phyloP scores from a whole-genome alignment of 176 grass and related monocot species.

The Oropetium thomaeum region DNA sequence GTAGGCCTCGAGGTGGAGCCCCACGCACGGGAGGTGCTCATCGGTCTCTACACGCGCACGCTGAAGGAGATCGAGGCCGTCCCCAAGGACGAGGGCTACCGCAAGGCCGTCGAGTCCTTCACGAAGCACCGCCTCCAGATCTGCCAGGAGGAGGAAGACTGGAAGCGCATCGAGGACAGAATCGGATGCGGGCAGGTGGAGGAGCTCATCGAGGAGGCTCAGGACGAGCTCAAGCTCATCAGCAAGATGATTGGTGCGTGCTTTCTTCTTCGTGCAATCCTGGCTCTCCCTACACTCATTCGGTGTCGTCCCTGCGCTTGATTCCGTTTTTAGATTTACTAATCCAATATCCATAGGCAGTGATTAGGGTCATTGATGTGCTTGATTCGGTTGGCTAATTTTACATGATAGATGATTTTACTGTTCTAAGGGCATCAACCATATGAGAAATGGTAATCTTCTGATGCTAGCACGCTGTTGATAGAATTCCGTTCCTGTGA shows the following conservation, averaged over 20 bases:
- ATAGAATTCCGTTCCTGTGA: background rate
- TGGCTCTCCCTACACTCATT: background rate
- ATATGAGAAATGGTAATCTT: background rate
- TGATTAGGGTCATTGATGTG: slow-evolving; percentile 11
- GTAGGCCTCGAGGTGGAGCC: slow-evolving; percentile 87
- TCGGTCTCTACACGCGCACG: slow-evolving; percentile 72
- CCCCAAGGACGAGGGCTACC: slow-evolving; percentile 81
- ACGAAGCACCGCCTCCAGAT: slow-evolving; percentile 78
- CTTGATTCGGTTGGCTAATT: background rate
- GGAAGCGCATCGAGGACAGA: slow-evolving; percentile 75
- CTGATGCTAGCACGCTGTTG: background rate
- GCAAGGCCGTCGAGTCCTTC: slow-evolving; percentile 92
- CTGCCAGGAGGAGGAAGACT: slow-evolving; percentile 78
- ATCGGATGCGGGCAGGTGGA: slow-evolving; percentile 82
- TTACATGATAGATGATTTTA: background rate
- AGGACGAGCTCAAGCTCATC: slow-evolving; percentile 92
- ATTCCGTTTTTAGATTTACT: background rate
- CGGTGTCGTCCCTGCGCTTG: background rate
- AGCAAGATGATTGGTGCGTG: slow-evolving; percentile 65
- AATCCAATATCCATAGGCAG: background rate
- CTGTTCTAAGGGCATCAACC: background rate
- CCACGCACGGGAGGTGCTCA: slow-evolving; percentile 73
- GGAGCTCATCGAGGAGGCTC: slow-evolving; percentile 91
- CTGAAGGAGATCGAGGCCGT: slow-evolving; percentile 84
- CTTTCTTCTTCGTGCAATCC: background rate